phyloP scores from a whole-genome alignment of 495 filamentous ascomycete species.

The Massariosphaeria phaeospora region DNA sequence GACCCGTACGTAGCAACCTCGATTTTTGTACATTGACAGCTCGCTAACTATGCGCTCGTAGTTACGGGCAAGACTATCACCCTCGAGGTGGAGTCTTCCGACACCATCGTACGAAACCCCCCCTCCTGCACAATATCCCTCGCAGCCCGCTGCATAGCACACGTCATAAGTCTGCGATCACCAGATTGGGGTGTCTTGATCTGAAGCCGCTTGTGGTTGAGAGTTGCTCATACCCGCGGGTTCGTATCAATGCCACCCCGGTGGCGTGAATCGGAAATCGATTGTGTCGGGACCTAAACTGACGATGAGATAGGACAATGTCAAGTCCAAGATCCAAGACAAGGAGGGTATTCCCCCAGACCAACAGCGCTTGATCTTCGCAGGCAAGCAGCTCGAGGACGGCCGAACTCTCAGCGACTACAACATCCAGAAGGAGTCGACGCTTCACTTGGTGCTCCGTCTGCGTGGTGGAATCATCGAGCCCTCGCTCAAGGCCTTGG shows the following conservation, averaged over 20 bases:
- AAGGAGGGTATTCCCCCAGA: conserved; percentile 99
- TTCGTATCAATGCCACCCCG: too few relatives aligned
- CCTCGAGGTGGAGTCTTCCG: conserved; percentile 96
- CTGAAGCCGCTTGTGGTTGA: too few relatives aligned
- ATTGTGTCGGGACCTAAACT: too few relatives aligned
- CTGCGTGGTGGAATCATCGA: conserved; percentile 99
- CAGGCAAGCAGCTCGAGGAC: conserved; percentile 99
- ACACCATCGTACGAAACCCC: conserved; percentile 66
- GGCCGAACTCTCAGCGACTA: conserved; percentile 97
- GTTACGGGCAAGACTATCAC: conserved; percentile 98
- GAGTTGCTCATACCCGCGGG: too few relatives aligned
- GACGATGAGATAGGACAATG: conserved; percentile 36
- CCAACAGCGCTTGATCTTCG: conserved; percentile 99
- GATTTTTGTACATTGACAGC: conserved; percentile 31
- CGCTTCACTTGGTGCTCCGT: conserved; percentile 97
- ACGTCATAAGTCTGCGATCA: too few relatives aligned
- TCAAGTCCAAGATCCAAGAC: conserved; percentile 68
- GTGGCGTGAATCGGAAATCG: too few relatives aligned
- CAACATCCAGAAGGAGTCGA: conserved; percentile 99
- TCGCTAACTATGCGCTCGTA: conserved; percentile 62
- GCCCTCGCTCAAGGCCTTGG: conserved; percentile 96
- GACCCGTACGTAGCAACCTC: conserved; percentile 38
- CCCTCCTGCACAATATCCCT: neutral
- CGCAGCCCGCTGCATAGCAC: neutral
- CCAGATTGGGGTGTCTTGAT: too few relatives aligned